Percentiles rank a stretch among this genome's conserved stretches.
Evolutionary conservation across 208 protist species (phyloP).

Genomic region (Naegleria lovaniensis): DNA sequence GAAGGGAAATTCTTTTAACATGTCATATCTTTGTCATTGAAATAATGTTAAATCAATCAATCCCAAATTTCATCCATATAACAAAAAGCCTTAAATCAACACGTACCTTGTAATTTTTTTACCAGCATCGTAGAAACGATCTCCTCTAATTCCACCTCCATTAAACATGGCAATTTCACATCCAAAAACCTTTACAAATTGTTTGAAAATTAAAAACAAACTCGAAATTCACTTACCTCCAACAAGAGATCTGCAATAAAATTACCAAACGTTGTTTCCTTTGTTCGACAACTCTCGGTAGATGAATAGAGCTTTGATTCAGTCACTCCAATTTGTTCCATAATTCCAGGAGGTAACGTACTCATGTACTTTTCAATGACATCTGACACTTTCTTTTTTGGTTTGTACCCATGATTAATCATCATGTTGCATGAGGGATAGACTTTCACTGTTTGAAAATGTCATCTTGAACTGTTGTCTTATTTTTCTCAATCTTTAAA

Average conservation of each 20-base stretch:
- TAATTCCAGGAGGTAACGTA: neutral
- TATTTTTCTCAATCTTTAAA: neutral
- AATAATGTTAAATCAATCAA: too few relatives aligned
- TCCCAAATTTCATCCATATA: too few relatives aligned
- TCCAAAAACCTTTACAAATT: neutral
- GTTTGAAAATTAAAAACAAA: neutral
- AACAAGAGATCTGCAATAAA: neutral
- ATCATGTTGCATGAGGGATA: neutral
- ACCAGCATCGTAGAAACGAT: neutral
- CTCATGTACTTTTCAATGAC: neutral
- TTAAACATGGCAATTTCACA: neutral
- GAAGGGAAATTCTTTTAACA: constrained; percentile 1
- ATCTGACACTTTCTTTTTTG: neutral
- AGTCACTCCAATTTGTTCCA: neutral
- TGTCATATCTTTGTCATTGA: neutral
- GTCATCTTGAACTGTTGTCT: neutral
- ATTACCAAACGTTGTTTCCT: constrained; percentile 6
- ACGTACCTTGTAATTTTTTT: neutral
- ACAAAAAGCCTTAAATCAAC: too few relatives aligned
- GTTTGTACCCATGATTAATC: neutral
- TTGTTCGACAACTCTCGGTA: neutral
- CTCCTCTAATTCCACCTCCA: neutral
- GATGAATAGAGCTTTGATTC: neutral
- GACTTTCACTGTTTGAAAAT: neutral
- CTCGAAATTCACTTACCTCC: neutral